A percentile compares a stretch with the other conserved stretches of the same genome.
Evolutionary conservation across 2,329 filamentous ascomycete species (phyloP).

Genomic region (Trichoderma gracile): DNA sequence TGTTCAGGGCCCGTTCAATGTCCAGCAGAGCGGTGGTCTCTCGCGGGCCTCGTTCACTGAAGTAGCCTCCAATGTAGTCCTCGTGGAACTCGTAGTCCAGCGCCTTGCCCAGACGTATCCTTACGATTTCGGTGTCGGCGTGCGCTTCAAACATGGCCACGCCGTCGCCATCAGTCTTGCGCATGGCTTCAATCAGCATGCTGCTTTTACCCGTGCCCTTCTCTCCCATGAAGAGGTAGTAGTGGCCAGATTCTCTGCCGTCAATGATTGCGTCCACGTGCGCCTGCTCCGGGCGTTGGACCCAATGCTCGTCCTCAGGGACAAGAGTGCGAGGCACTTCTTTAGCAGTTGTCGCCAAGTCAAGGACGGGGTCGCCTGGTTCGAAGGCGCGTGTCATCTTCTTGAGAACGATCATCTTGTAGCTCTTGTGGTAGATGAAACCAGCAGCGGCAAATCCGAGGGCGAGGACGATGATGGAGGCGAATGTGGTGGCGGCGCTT

Average conservation of each 20-base stretch:
- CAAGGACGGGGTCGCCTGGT: slow-evolving; percentile 86
- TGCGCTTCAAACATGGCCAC: slow-evolving; percentile 97
- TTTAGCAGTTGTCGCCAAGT: slow-evolving; percentile 68
- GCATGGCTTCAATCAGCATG: slow-evolving; percentile 95
- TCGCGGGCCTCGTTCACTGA: slow-evolving; percentile 88
- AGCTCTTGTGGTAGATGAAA: slow-evolving; percentile 76
- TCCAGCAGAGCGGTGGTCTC: slow-evolving; percentile 91
- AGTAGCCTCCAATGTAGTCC: slow-evolving; percentile 95
- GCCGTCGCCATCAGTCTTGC: slow-evolving; percentile 83
- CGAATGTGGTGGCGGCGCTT: slow-evolving; percentile 71
- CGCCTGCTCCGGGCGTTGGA: slow-evolving; percentile 77
- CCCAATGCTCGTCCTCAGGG: slow-evolving; percentile 60
- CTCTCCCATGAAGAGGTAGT: slow-evolving; percentile 88
- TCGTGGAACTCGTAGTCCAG: slow-evolving; percentile 97
- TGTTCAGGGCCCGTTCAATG: slow-evolving; percentile 96
- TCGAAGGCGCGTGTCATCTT: slow-evolving; percentile 94
- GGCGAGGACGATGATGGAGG: slow-evolving; percentile 71
- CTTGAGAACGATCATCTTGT: slow-evolving; percentile 85
- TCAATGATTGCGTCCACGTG: slow-evolving; percentile 80
- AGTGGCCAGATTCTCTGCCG: slow-evolving; percentile 74
- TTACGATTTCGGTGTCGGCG: slow-evolving; percentile 91
- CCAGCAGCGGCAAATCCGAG: slow-evolving; percentile 65
- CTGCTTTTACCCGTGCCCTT: slow-evolving; percentile 96
- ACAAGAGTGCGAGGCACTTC: slow-evolving; percentile 50
- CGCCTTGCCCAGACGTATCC: slow-evolving; percentile 87